phyloP scores from a whole-genome alignment of 129 eudicot genomes.

The Smallanthus sonchifolius region DNA sequence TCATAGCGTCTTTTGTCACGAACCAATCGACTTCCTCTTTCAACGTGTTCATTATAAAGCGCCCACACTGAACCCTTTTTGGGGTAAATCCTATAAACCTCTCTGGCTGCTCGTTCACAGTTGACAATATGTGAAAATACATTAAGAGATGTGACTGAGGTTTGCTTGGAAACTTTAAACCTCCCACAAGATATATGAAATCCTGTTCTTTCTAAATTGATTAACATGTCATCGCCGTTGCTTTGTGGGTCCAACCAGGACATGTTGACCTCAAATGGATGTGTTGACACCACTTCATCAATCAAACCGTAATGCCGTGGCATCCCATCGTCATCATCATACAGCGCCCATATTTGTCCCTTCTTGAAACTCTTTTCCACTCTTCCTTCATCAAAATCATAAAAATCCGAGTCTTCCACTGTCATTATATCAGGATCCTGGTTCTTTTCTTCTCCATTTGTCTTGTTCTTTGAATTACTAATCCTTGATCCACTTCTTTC shows the following conservation, averaged over 20 bases:
- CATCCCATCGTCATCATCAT: constrained; percentile 86
- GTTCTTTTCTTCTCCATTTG: constrained; percentile 6
- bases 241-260: constrained; percentile 70
- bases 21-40: constrained; percentile 16
- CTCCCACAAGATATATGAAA: constrained; percentile 69
- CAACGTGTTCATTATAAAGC: constrained; percentile 45
- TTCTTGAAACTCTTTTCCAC: constrained; percentile 68
- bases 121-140: constrained; percentile 71
- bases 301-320: constrained; percentile 84
- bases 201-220: constrained; percentile 40
- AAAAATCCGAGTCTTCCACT: constrained; percentile 79
- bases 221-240: constrained; percentile 37
- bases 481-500: constrained; percentile 21
- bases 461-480: constrained; percentile 13
- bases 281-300: constrained; percentile 53
- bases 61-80: constrained; percentile 96
- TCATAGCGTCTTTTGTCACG: constrained; percentile 42
- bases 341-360: constrained; percentile 90
- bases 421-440: constrained; percentile 48
- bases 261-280: constrained; percentile 70
- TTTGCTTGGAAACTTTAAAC: constrained; percentile 57
- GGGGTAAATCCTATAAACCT: constrained; percentile 74
- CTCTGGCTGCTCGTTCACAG: constrained; percentile 78
- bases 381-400: constrained; percentile 81
- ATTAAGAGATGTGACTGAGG: constrained; percentile 44